Evolutionary conservation across 1,284 basidiomycete species (phyloP).

Genomic region (Mixia osmundae): DNA sequence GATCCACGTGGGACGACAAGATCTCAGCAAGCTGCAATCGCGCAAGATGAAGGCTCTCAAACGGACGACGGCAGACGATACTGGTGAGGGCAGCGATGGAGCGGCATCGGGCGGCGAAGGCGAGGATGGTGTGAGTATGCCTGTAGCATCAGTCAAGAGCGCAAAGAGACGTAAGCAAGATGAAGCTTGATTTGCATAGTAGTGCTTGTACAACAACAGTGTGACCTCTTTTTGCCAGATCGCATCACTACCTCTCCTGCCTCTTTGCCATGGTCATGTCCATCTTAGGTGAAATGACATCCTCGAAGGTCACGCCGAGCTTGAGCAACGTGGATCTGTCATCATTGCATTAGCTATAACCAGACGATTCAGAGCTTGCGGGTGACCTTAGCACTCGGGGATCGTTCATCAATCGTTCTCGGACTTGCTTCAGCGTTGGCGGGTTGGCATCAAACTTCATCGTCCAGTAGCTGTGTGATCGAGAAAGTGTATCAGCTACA

Average conservation of each 20-base stretch:
- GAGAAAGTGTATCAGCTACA: no score
- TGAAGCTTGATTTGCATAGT: no score
- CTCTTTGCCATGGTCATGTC: no score
- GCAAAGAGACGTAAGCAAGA: no score
- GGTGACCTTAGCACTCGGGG: slow-evolving; percentile 15
- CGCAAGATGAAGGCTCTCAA: slow-evolving; percentile 81
- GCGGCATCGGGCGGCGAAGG: slow-evolving; percentile 9
- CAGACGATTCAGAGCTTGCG: background rate
- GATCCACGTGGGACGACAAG: slow-evolving; percentile 75
- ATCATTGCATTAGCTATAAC: background rate
- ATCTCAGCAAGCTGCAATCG: slow-evolving; percentile 61
- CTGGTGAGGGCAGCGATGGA: slow-evolving; percentile 11
- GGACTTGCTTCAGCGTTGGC: slow-evolving; percentile 13
- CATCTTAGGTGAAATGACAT: slow-evolving; percentile 6
- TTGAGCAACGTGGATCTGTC: slow-evolving; percentile 12
- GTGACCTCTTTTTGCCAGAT: no score
- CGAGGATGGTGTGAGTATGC: background rate
- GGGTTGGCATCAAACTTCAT: slow-evolving; percentile 18
- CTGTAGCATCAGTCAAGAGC: no score
- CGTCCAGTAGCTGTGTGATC: slow-evolving; percentile 13
- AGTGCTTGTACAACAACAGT: no score
- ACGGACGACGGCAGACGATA: no score
- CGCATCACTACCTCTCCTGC: no score
- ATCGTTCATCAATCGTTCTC: slow-evolving; percentile 13
- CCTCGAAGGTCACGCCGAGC: slow-evolving; percentile 7